Evolutionary conservation across 805 yeast genomes (phyloP).

Genomic region (Candida ponderosae): DNA sequence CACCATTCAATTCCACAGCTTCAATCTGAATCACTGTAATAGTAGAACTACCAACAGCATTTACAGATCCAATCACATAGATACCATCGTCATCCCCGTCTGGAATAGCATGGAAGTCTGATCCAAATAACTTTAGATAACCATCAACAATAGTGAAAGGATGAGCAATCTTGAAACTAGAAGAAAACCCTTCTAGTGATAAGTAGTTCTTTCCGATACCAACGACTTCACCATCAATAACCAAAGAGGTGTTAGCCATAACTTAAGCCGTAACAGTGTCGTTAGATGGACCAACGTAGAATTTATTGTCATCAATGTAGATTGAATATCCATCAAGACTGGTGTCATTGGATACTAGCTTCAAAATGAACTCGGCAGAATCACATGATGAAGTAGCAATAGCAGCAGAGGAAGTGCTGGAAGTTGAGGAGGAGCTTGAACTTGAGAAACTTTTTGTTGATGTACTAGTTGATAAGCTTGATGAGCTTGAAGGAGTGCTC

Average conservation of each 20-base stretch:
- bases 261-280: neutral
- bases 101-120: conserved; percentile 2
- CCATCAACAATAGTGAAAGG: conserved; percentile 3
- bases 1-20: neutral
- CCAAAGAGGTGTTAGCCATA: neutral
- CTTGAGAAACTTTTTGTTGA: too few relatives aligned
- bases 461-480: too few relatives aligned
- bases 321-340: neutral
- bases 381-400: neutral
- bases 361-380: neutral
- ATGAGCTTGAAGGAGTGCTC: neutral
- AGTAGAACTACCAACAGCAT: conserved; percentile 1
- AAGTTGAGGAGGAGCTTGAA: neutral
- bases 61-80: conserved; percentile 3
- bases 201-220: neutral
- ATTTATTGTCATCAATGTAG: neutral
- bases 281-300: neutral
- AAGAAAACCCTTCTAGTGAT: neutral
- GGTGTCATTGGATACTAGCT: neutral
- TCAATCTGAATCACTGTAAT: neutral
- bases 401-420: neutral
- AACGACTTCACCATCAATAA: neutral
- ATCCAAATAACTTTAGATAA: conserved; percentile 1
- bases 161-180: neutral
- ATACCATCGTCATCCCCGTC: conserved; percentile 1